Evolutionary conservation across 2,329 filamentous ascomycete species (phyloP), one percentile per base, ranked within the genome.

Genomic region (Dryadomyces quercivorus): DNA sequence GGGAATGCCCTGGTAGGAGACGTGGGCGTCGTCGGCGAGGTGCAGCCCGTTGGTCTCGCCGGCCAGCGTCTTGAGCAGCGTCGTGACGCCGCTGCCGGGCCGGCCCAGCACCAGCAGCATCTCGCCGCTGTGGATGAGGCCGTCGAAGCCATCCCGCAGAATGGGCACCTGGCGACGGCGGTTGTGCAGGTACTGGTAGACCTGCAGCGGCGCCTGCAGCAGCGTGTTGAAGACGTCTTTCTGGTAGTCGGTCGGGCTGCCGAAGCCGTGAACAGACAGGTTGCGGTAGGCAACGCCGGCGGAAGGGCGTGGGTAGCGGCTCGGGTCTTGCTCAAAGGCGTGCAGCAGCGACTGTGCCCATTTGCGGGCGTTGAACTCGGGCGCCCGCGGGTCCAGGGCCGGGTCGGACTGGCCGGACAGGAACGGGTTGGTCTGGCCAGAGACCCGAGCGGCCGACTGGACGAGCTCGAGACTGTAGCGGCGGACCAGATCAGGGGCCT

Each of bases 161-260:
- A 79, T 60, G 55, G 78, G 78, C 65, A 83, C 80, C 5, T 69
- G 76, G 46, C 69, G 74, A 60, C 74, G 70, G 42, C 74, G 74
- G 59, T 75, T 61, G 2, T 77, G 76, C 34, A 85, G 63, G 1
- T 81, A 57, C 60, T 75, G 69, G 55, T 73, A 70, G 1, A 69
- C 61, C 21, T 72, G 54, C 6, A 70, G 69, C 1, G 68, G 68
- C 0, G 67, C 62, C 49, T 78, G 75, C 5, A 84, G 65, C 69
- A 77, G 80, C 54, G 83, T 69, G 59, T 84, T 85, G 58, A 69
- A 72, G 42, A 85, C 80, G 58, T 82, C 76, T 67, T 81, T 82
- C 63, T 88, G 85, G 65, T 83, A 88, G 64, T 88, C 84, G 1
- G 82, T 85, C 1, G 79, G 72, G 40, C 75, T 76, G 45, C 84